These are phyloP conservation scores for Prunus mongolica DNA, from an alignment of 306 rosid species.

Conservation along the genomic window DNA sequence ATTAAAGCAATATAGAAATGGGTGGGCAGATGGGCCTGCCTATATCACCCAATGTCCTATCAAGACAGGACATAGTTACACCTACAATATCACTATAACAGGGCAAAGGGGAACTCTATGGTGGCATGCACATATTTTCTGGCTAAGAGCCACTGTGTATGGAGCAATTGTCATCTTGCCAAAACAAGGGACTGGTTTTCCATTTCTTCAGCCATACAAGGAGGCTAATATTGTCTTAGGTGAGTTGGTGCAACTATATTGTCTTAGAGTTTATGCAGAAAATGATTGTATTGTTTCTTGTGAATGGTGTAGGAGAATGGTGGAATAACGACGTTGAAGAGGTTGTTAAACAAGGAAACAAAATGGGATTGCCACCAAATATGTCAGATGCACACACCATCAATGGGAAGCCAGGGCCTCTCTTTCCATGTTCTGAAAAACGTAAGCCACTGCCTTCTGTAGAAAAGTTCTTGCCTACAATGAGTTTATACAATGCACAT, in stretches of 20 bases:
- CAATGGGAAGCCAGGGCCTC: constrained; percentile 36
- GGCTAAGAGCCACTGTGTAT: constrained; percentile 41
- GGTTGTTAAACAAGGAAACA: constrained; percentile 32
- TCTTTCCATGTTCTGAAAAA: constrained; percentile 34
- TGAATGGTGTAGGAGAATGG: constrained; percentile 32
- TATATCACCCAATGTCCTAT: constrained; percentile 41
- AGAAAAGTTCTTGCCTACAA: background rate
- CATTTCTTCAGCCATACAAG: constrained; percentile 30
- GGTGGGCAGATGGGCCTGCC: constrained; percentile 42
- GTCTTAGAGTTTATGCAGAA: background rate
- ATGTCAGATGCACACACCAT: constrained; percentile 37
- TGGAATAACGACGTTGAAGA: constrained; percentile 36
- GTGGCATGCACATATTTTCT: constrained; percentile 43
- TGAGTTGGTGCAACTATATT: background rate
- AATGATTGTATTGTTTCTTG: background rate
- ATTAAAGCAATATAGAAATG: constrained; percentile 32
- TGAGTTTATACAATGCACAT: background rate
- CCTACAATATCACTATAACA: constrained; percentile 24
- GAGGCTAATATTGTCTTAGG: constrained; percentile 27
- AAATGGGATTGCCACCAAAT: constrained; percentile 37
- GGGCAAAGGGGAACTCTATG: constrained; percentile 38
- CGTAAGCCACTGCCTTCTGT: background rate
- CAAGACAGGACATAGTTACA: constrained; percentile 25
- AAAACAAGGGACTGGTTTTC: constrained; percentile 17
- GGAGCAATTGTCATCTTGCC: constrained; percentile 32